Evolutionary conservation across 75 land plant species (phyloP), one percentile per base, ranked within the genome.

Genomic region (Selaginella moellendorffii): DNA sequence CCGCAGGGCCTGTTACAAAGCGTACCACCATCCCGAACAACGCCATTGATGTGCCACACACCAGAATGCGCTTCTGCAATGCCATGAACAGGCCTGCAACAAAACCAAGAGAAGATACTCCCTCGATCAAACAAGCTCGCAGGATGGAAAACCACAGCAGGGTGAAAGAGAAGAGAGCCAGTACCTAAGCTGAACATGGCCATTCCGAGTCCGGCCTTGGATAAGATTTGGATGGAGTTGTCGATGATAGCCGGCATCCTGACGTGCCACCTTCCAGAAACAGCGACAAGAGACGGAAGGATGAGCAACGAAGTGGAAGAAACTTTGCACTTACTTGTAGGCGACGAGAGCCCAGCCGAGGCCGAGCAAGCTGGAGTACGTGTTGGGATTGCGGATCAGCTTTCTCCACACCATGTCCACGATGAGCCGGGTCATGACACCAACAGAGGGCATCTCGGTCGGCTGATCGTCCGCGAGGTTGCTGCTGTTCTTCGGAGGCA

Each of bases 351-450:
- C 21, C 59, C 59, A 56, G n/a, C 17, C 19, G 24, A 56, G 19
- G 5, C 59, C 59, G n/a, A 56, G 24, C 59, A 56, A 25, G 59
- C 59, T 56, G 2, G 59, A 56, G 24, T 56, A 56, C 8, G 59
- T 56, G 59, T 56, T 56, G 24, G 59, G 46, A 36, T 36, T 36
- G 10, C 46, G 5, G 46, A 36, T 14, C 46, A 36, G 46, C 46
- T 56, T 24, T 24, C 59, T 56, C 59, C 59, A 56, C 59, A 56
- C 59, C 59, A 56, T 56, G 59, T 56, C 62, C 42, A 69, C 26
- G 65, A 73, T 73, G 29, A 63, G 27, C 27, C 12, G 62, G 46
- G 68, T 29, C 72, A 73, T 69, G 0, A n/a, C 52, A 1, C 36
- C 24, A 27, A 62, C 29, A 59, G 12, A 30, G 20, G 42, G 31